phyloP scores from a whole-genome alignment of 495 filamentous ascomycete species.

The Bacidia gigantensis region DNA sequence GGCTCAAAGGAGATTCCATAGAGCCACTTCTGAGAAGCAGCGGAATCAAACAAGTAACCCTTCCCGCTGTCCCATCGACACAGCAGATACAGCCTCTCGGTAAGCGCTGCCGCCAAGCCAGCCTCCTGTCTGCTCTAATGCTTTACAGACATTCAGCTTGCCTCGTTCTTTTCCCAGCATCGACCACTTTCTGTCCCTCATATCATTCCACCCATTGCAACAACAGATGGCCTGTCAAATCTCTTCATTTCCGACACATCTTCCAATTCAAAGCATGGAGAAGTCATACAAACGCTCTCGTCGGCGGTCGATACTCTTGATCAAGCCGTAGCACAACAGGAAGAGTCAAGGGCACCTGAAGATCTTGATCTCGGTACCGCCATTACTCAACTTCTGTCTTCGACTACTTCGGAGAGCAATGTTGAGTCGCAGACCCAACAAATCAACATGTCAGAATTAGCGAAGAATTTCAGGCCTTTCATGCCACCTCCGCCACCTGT shows the following conservation, averaged over 20 bases:
- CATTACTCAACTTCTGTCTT: constrained; percentile 32
- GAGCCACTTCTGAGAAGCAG: constrained; percentile 2
- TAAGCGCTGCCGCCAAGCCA: constrained; percentile 27
- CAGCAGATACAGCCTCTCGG: constrained; percentile 63
- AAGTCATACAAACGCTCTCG: constrained; percentile 69
- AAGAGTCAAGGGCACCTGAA: constrained; percentile 18
- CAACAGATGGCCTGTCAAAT: constrained; percentile 58
- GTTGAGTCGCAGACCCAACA: constrained; percentile 25
- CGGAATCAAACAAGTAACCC: constrained; percentile 27
- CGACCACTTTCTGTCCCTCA: constrained; percentile 81
- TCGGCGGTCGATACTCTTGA: constrained; percentile 61
- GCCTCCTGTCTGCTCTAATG: not conserved
- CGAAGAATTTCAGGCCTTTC: constrained; percentile 58
- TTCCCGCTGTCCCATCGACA: constrained; percentile 76
- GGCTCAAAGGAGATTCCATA: constrained; percentile 8
- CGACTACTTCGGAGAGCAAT: constrained; percentile 25
- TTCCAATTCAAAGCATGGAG: constrained; percentile 36
- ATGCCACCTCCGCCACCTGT: constrained; percentile 60
- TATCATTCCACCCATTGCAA: constrained; percentile 58
- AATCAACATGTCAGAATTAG: constrained; percentile 38
- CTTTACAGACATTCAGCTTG: constrained; percentile 63
- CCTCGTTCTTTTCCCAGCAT: constrained; percentile 92
- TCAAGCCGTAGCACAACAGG: constrained; percentile 36
- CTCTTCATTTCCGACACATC: constrained; percentile 51
- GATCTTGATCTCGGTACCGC: constrained; percentile 33